phyloP scores from a whole-genome alignment of 805 yeast genomes.

The Maudiozyma saulgeensis region DNA sequence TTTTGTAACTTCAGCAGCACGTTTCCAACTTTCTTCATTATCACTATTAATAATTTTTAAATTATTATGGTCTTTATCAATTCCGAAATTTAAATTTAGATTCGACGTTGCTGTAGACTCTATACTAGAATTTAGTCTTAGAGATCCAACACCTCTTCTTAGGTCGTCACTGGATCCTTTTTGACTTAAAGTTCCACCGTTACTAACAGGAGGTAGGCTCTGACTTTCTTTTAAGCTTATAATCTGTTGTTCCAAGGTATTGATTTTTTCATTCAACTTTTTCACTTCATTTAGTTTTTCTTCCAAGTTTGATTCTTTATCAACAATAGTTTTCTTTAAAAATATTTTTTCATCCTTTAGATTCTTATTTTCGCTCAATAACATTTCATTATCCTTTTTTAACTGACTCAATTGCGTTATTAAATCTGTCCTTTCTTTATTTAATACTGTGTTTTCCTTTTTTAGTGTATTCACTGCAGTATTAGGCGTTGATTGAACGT shows the following conservation, averaged over 20 bases:
- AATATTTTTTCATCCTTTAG: neutral
- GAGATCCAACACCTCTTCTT: conserved; percentile 23
- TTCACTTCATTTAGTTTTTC: conserved; percentile 16
- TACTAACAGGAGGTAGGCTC: neutral
- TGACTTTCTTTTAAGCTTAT: conserved; percentile 1
- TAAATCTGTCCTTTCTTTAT: neutral
- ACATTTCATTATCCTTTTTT: conserved; percentile 1
- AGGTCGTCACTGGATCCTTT: conserved; percentile 22
- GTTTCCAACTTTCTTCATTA: conserved; percentile 69
- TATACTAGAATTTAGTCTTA: conserved; percentile 12
- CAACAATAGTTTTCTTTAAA: conserved; percentile 2
- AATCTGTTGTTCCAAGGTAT: conserved; percentile 13
- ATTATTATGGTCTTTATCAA: neutral
- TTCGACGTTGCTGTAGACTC: conserved; percentile 18
- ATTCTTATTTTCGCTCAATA: conserved; percentile 10
- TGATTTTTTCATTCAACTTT: conserved; percentile 15
- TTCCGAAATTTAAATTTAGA: neutral
- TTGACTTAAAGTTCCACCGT: neutral
- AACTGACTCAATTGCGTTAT: neutral
- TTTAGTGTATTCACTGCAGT: neutral
- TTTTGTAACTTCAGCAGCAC: conserved; percentile 83
- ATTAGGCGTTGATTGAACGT: neutral
- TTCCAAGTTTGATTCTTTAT: conserved; percentile 15
- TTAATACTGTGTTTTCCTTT: neutral
- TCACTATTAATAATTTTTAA: neutral